Evolutionary conservation across 805 yeast species (phyloP), one percentile per base, ranked within the genome.

Genomic region (Metschnikowia corniflorae): DNA sequence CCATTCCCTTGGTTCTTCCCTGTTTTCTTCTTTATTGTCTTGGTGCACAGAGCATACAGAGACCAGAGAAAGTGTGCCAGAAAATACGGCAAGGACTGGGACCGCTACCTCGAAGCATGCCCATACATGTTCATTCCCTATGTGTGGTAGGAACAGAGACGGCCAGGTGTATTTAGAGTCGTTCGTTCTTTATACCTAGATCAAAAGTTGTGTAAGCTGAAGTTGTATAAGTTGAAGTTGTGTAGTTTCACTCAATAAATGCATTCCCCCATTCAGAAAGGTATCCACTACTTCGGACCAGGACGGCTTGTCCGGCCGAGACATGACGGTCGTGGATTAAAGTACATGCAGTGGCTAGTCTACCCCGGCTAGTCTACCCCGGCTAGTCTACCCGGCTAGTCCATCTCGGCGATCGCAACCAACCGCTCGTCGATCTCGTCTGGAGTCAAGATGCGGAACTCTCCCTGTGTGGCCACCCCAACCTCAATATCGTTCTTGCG

Each of bases 1-100:
- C 85, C 89, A 33, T 78, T 91, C 70, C 96, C 97, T 29, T 93
- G 95, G 91, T 93, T 93, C 65, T 91, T 83, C 79, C 97, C 98
- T 4, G 68, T 71, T 16, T 93, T 93, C 70, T 93, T 87, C 79
- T 77, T 88, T 44, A 65, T 82, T 50, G 96, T 88, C 44, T 77
- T 93, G 58, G 62, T 81, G 30, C 98, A 93, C 65, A 82, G 98
- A 65, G 87, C 95, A 28, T 59, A 70, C 47, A 82, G 98, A 68
- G 98, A 93, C 66, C 76, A 81, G 48, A 75, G 79, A 46, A 87
- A 91, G 61, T 87, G 97, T 64, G 75, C 71, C 50, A 71, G 67
- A 59, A 93, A 93, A 69, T 93, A 93, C 55, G 97, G 97, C 29
- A 82, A 77, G 28, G 98, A 93, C 65, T 93, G 97, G 97, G 83